Percentiles rank a stretch among this genome's conserved stretches.
Evolutionary conservation across 495 filamentous ascomycete species (phyloP).

Genomic region (Penicillium soppii): DNA sequence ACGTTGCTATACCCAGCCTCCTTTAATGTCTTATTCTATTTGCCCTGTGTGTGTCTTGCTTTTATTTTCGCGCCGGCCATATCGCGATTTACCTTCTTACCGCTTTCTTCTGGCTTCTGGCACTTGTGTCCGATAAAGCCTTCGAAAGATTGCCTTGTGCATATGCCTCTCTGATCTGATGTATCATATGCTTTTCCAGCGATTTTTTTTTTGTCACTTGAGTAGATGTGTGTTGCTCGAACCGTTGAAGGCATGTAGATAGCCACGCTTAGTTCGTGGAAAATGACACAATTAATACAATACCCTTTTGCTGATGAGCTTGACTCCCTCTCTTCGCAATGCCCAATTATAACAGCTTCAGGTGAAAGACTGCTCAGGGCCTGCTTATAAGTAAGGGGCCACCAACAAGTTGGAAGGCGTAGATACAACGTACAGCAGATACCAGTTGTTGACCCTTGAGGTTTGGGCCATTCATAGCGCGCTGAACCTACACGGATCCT

Average conservation of each 20-base stretch:
- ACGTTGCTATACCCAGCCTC: conserved; percentile 33
- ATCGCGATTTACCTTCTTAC: conserved; percentile 10
- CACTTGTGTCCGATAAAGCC: not conserved
- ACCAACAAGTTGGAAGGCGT: too few species aligned
- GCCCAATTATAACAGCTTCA: too few species aligned
- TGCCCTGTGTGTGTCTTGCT: conserved; percentile 16
- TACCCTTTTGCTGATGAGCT: conserved; percentile 8
- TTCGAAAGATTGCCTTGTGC: conserved; percentile 5
- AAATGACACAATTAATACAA: conserved; percentile 22
- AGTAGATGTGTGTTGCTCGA: conserved; percentile 12
- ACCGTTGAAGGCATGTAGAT: conserved; percentile 28
- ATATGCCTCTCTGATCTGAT: conserved; percentile 14
- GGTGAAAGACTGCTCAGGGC: too few species aligned
- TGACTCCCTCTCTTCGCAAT: too few species aligned
- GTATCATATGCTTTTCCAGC: conserved; percentile 22
- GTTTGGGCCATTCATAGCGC: too few species aligned
- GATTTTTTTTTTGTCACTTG: conserved; percentile 7
- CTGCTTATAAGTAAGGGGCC: too few species aligned
- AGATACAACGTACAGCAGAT: too few species aligned
- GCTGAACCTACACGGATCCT: too few species aligned
- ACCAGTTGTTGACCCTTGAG: too few species aligned
- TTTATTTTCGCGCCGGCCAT: conserved; percentile 16
- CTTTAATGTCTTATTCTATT: conserved; percentile 34
- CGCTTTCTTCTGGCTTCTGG: not conserved
- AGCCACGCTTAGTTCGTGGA: conserved; percentile 29